These are phyloP conservation scores for Beta vulgaris DNA, from an alignment of 148 eudicot genomes.

Conservation along the genomic window DNA sequence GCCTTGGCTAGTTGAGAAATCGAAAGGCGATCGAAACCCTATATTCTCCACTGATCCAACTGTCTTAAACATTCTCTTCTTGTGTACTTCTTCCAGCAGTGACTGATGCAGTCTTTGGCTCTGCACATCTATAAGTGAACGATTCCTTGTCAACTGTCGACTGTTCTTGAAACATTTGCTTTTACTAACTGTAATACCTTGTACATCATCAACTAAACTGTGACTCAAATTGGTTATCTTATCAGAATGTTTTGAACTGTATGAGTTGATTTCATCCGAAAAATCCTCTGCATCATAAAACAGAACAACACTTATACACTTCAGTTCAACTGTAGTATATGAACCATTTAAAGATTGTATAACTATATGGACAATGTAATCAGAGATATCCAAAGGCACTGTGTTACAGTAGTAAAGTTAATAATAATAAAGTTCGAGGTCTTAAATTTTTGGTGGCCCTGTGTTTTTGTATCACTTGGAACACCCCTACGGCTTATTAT, in stretches of 20 bases:
- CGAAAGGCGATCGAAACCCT: conserved; percentile 3
- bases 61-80: conserved; percentile 10
- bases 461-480: no score
- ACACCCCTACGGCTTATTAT: no score
- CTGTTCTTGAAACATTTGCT: conserved; percentile 3
- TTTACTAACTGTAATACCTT: background rate
- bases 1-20: background rate
- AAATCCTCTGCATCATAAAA: background rate
- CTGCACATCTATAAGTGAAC: conserved; percentile 11
- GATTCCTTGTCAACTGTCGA: background rate
- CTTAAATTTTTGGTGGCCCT: no score
- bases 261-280: background rate
- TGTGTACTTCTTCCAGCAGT: conserved; percentile 3
- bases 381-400: no score
- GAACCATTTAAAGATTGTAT: no score
- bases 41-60: conserved; percentile 8
- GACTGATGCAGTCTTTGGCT: conserved; percentile 6
- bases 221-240: background rate
- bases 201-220: background rate
- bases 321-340: no score
- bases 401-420: no score
- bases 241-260: background rate
- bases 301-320: background rate
- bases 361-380: no score
- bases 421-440: no score